Base-by-base conservation (phyloP, 1,284 basidiomycete genomes). In the Athelia sp. region DNA sequence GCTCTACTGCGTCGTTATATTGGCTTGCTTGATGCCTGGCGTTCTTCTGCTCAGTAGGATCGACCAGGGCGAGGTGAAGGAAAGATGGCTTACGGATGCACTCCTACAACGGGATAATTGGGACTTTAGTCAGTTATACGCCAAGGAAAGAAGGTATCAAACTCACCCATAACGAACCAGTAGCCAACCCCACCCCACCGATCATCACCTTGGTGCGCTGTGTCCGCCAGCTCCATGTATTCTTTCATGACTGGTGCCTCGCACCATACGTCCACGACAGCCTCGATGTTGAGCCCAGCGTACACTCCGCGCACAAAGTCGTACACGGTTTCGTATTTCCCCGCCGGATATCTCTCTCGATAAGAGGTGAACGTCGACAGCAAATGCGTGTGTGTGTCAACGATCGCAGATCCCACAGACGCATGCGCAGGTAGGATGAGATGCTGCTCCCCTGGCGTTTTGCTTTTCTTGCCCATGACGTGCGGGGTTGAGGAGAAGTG, bases 231-330 rank as follows among this genome's bases (percentile, higher is more conserved):
- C 54, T 83, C 82, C 56, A 71, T 77, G 87, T 87, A 91, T 0
- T 71, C 46, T 23, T 56, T 68, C 51, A 69, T 70, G 15, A 87
- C 76, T 0, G 86, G 83, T 0, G 85, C 85, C 58, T 91, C 89
- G 56, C 89, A 91, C 83, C 86, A 92, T 2, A 92, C 89, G 56
- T 92, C 89, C 3, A 91, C 78, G 50, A 91, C 75, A 4, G 81
- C 76, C 48, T 79, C 71, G 3, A 89, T 79, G 36, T 75, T 74
- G 29, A 74, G 72, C 11, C 69, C 76, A 4, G 64, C 60, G 57
- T 87, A 88, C 58, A 87, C 62, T 14, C 71, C 80, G 2, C 74
- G 72, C 2, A 86, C 76, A 53, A 90, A 88, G 40, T 86, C 84
- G 61, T 74, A 79, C 4, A 87, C 67, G 11, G 72, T 76, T 4